Conservation (phyloP, 805 yeast species). For the Komagataella ulmi region DNA sequence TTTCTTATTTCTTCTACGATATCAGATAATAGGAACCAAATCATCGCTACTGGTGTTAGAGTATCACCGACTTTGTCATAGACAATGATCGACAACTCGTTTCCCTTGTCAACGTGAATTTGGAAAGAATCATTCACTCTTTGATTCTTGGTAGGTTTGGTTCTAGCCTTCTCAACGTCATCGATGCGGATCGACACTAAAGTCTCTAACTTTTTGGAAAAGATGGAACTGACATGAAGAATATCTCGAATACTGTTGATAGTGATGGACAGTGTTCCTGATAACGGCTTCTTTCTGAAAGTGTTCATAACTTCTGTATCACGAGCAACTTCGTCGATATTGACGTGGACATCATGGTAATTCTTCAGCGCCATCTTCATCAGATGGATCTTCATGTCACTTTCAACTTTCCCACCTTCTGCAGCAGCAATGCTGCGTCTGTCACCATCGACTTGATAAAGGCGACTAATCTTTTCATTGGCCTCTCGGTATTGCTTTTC, state of each 20-base stretch:
- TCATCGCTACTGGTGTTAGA: conserved; percentile 76
- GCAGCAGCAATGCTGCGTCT: conserved; percentile 77
- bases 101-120: conserved; percentile 77
- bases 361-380: conserved; percentile 74
- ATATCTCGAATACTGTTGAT: conserved; percentile 74
- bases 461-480: conserved; percentile 73
- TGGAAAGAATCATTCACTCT: conserved; percentile 76
- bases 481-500: conserved; percentile 92
- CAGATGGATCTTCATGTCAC: conserved; percentile 73
- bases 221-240: conserved; percentile 79
- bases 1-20: conserved; percentile 91
- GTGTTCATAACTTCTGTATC: conserved; percentile 56
- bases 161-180: conserved; percentile 70
- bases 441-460: conserved; percentile 88
- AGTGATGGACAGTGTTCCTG: conserved; percentile 68
- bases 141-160: conserved; percentile 64
- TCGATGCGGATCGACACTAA: conserved; percentile 71
- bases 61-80: conserved; percentile 65
- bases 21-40: conserved; percentile 86
- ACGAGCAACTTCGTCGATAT: conserved; percentile 50
- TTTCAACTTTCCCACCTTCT: conserved; percentile 73
- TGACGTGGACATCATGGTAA: conserved; percentile 80
- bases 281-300: conserved; percentile 68
- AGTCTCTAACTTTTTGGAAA: conserved; percentile 70
- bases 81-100: conserved; percentile 81